These are phyloP conservation scores for Saccharomyces hybrid DNA, from an alignment of 1,139 yeast species.

Conservation along the genomic window DNA sequence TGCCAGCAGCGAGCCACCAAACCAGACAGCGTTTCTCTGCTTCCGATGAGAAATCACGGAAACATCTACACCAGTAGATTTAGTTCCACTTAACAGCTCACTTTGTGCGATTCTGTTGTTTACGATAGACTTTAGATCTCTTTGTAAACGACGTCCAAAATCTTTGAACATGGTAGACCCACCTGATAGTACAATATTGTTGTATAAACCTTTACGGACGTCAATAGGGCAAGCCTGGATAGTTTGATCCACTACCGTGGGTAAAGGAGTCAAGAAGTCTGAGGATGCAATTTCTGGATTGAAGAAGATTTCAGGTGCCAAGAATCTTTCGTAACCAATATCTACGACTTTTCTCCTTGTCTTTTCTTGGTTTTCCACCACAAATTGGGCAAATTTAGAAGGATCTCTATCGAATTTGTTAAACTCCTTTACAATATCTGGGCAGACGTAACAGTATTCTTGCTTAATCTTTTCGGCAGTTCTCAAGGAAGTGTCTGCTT, in stretches of 20 bases:
- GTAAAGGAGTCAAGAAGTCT: conserved; percentile 92
- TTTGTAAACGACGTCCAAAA: conserved; percentile 93
- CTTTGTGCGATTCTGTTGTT: conserved; percentile 80
- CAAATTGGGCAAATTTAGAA: conserved; percentile 85
- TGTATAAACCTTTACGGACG: conserved; percentile 92
- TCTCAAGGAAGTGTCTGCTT: conserved; percentile 82
- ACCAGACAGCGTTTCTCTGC: conserved; percentile 98
- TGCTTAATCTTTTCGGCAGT: conserved; percentile 97
- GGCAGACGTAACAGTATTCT: conserved; percentile 93
- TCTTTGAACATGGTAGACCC: conserved; percentile 99
- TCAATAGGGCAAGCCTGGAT: conserved; percentile 95
- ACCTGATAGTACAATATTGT: conserved; percentile 89
- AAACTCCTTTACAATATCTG: conserved; percentile 95
- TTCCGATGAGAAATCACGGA: conserved; percentile 95
- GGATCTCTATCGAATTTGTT: conserved; percentile 91
- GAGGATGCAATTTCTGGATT: conserved; percentile 95
- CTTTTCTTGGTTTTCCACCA: conserved; percentile 75
- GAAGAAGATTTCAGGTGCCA: conserved; percentile 98
- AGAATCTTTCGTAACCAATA: conserved; percentile 92
- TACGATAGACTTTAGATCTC: conserved; percentile 82
- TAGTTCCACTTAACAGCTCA: conserved; percentile 73
- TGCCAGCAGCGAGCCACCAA: conserved; percentile 94
- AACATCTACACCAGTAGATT: conserved; percentile 92
- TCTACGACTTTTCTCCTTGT: conserved; percentile 64
- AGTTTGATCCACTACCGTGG: conserved; percentile 88